Evolutionary conservation across 2,329 filamentous ascomycete species (phyloP).

Genomic region (Sporothrix dimorphospora): DNA sequence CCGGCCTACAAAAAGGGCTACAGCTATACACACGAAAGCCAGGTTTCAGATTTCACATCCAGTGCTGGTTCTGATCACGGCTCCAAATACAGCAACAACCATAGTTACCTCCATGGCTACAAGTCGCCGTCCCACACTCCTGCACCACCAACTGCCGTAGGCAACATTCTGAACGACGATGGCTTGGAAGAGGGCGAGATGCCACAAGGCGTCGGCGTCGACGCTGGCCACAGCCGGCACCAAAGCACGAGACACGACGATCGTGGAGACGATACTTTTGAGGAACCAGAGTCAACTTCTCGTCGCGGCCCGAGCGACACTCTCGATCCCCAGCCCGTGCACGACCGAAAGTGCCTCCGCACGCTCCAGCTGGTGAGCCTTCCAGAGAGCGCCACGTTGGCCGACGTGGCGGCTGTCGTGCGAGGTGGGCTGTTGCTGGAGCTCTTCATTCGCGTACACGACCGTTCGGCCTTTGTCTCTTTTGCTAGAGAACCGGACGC

Average conservation of each 20-base stretch:
- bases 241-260: no score
- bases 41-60: no score
- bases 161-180: neutral
- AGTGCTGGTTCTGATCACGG: neutral
- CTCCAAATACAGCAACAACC: neutral
- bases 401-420: conserved; percentile 66
- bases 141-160: neutral
- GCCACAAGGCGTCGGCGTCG: neutral
- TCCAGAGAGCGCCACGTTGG: conserved; percentile 62
- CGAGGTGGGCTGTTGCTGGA: conserved; percentile 73
- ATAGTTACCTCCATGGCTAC: neutral
- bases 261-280: neutral
- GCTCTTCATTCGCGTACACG: conserved; percentile 62
- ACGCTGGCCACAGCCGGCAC: neutral
- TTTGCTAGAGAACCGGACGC: conserved; percentile 69
- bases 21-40: neutral
- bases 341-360: conserved; percentile 50
- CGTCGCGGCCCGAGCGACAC: neutral
- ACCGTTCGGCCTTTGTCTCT: conserved; percentile 67
- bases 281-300: neutral
- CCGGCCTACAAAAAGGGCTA: no score
- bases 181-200: neutral
- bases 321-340: conserved; percentile 34
- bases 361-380: conserved; percentile 68
- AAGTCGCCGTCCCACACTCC: neutral